These are phyloP conservation scores for Salix suchowensis DNA, from an alignment of 345 rosid genomes.

Conservation along the genomic window DNA sequence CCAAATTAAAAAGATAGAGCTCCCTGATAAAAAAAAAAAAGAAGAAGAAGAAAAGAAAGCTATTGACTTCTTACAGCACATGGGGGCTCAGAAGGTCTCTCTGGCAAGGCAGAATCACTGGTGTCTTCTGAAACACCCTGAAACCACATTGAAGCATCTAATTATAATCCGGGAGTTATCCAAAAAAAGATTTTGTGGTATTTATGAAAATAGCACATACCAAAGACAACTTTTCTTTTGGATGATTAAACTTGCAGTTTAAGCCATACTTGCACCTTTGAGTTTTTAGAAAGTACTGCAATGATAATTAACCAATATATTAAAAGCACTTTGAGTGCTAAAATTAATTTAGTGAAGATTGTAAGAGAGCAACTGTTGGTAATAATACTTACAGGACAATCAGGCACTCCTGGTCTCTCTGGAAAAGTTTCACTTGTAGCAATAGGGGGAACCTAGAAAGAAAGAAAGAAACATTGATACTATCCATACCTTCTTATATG, in stretches of 20 bases:
- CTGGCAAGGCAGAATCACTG: constrained; percentile 52
- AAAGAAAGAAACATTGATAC: background rate
- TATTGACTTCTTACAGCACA: constrained; percentile 67
- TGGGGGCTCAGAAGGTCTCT: constrained; percentile 72
- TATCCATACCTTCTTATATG: background rate
- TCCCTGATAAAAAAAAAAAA: background rate
- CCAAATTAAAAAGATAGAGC: constrained; percentile 6
- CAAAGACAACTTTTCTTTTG: constrained; percentile 40
- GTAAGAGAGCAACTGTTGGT: constrained; percentile 4
- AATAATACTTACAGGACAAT: constrained; percentile 75
- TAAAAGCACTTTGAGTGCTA: constrained; percentile 16
- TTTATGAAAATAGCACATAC: constrained; percentile 35
- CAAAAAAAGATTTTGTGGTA: background rate
- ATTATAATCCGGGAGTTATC: constrained; percentile 5
- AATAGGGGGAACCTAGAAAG: constrained; percentile 56
- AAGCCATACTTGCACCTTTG: constrained; percentile 87
- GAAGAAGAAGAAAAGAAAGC: background rate
- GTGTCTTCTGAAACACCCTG: constrained; percentile 53
- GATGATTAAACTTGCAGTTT: constrained; percentile 96
- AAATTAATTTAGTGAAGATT: constrained; percentile 10
- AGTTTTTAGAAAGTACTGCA: constrained; percentile 86
- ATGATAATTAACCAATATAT: constrained; percentile 7
- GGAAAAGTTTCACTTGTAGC: constrained; percentile 57
- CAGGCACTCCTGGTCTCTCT: constrained; percentile 82
- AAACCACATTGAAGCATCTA: constrained; percentile 22